Evolutionary conservation across 805 yeast species (phyloP), one percentile per base, ranked within the genome.

Genomic region (Zygotorulaspora chibaensis): DNA sequence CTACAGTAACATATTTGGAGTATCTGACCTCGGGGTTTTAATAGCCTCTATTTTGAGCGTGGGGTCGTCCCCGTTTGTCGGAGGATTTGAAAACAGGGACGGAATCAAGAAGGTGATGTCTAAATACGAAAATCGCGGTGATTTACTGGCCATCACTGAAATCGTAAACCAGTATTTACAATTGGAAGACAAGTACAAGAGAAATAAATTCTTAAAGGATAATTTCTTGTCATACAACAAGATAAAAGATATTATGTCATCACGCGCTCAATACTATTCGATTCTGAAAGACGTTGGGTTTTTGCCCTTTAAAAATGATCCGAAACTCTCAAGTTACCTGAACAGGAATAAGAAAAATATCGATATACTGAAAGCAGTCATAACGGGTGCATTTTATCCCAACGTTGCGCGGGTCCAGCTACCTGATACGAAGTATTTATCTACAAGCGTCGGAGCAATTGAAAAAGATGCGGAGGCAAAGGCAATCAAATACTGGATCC

Each of bases 401-500:
- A 84, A 85, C 45, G 71, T 88, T 28, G 90, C 93, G 0, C 73
- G 87, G 50, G 86, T 88, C 3, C 88, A 84, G 56, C 69, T 79
- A 16, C 97, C 98, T 0, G 89, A 87, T 50, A 79, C 90, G 2
- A 87, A 85, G 57, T 91, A 69, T 61, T 67, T 80, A 36, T 76
- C 81, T 30, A 79, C 87, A 1, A 69, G 82, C 28, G 74, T 81
- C 0, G 99, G 99, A 17, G 77, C 97, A 0, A 75, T 91, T 36
- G 90, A 86, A 43, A 73, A 80, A n/a, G 96, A 90, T 56, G 86
- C 89, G 0, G 96, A 90, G 58, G 85, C 90, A 2, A 76, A 73
- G 46, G 70, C 74, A 47, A 83, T 84, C 47, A 84, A 82, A 59
- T 79, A 81, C 42, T 89, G 89, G 85, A 74, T 84, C 36, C 68